Conservation (phyloP, 208 protist species). For the Leishmania braziliensis region DNA sequence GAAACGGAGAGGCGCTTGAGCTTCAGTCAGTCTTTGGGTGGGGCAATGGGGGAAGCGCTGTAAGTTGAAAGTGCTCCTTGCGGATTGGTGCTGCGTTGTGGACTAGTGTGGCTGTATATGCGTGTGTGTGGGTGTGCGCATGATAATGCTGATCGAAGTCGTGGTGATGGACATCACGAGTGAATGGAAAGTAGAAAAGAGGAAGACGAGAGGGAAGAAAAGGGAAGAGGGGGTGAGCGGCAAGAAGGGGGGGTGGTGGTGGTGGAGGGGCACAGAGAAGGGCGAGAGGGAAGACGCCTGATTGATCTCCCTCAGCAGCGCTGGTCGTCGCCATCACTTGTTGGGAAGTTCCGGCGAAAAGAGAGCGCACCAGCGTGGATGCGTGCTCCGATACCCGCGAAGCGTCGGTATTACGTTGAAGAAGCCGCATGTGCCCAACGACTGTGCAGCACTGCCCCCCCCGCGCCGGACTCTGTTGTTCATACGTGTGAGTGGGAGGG, state of each 20-base stretch:
- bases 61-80: background rate
- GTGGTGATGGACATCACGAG: background rate
- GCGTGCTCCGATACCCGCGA: background rate
- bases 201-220: background rate
- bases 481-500: background rate
- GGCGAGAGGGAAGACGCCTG: background rate
- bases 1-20: background rate
- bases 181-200: background rate
- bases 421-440: background rate
- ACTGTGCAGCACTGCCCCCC: background rate
- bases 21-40: background rate
- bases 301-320: background rate
- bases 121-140: background rate
- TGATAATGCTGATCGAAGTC: background rate
- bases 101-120: background rate
- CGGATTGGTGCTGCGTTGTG: background rate
- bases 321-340: background rate
- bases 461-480: background rate
- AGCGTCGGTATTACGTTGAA: background rate
- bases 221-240: background rate
- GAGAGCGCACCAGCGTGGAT: background rate
- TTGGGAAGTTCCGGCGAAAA: background rate
- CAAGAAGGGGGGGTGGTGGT: background rate
- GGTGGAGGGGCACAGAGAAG: background rate
- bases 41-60: background rate